These are phyloP conservation scores for Chlamydomonas sphaeroides DNA, from an alignment of 139 green algal genomes.

Conservation along the genomic window DNA sequence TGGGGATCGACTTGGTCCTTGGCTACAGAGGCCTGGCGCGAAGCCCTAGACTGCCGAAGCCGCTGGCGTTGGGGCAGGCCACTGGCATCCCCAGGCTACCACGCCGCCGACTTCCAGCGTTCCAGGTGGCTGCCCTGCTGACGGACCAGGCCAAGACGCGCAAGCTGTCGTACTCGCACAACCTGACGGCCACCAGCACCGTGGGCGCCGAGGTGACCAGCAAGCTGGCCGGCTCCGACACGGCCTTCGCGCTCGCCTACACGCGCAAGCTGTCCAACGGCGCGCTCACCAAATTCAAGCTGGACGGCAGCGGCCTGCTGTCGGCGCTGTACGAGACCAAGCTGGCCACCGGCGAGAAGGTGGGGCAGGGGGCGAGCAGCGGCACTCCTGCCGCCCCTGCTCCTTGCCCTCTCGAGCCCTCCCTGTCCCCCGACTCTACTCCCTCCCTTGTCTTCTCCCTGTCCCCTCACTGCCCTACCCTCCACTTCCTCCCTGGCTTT, in stretches of 20 bases:
- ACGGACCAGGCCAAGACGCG: conserved; percentile 37
- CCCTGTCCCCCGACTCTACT: too few relatives aligned
- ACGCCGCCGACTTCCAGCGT: conserved; percentile 53
- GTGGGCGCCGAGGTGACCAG: conserved; percentile 48
- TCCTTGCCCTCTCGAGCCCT: too few relatives aligned
- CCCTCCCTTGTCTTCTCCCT: too few relatives aligned
- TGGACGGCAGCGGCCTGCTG: conserved; percentile 50
- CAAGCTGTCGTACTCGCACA: conserved; percentile 47
- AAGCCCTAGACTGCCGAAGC: too few relatives aligned
- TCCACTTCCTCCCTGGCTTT: too few relatives aligned
- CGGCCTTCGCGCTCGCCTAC: conserved; percentile 50
- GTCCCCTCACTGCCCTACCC: too few relatives aligned
- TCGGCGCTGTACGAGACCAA: conserved; percentile 57
- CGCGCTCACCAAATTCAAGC: conserved; percentile 50
- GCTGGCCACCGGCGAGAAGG: conserved; percentile 55
- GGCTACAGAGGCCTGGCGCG: too few relatives aligned
- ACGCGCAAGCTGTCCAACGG: conserved; percentile 44
- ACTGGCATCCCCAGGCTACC: too few relatives aligned
- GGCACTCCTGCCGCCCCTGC: too few relatives aligned
- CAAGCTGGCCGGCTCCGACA: conserved; percentile 45
- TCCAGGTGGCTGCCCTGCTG: conserved; percentile 48
- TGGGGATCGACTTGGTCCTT: too few relatives aligned
- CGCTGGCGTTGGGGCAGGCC: too few relatives aligned
- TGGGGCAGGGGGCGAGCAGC: too few relatives aligned
- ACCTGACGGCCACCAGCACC: conserved; percentile 25